phyloP scores from a whole-genome alignment of 208 protist genomes.

The Tetramitus jugosus region DNA sequence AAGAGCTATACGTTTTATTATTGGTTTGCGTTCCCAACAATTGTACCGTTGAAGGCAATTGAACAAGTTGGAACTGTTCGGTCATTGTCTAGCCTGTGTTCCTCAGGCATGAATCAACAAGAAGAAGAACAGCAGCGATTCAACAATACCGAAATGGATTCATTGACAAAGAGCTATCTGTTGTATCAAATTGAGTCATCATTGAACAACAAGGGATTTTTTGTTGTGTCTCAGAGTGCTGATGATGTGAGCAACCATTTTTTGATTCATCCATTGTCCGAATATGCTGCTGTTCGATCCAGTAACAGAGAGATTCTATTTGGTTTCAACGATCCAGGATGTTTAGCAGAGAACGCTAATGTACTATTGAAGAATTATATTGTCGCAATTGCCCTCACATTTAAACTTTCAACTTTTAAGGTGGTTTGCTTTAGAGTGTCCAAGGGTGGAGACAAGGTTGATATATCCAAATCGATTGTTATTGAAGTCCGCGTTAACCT shows the following conservation, averaged over 20 bases:
- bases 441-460: neutral
- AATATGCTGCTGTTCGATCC: no score
- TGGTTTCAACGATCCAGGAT: slow-evolving; percentile 47
- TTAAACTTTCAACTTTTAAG: neutral
- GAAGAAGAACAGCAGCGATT: neutral
- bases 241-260: neutral
- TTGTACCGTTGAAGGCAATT: neutral
- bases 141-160: neutral
- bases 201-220: neutral
- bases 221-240: neutral
- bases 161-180: neutral
- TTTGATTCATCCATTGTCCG: no score
- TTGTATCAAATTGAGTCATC: neutral
- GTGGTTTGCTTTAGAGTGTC: slow-evolving; percentile 30
- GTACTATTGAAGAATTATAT: slow-evolving; percentile 59
- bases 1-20: slow-evolving; percentile 72
- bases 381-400: slow-evolving; percentile 7
- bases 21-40: slow-evolving; percentile 64
- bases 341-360: slow-evolving; percentile 34
- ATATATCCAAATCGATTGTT: neutral
- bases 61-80: no score
- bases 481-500: neutral
- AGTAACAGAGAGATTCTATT: no score
- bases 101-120: neutral
- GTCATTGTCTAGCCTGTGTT: no score